Evolutionary conservation across 768 basidiomycete species (phyloP).

Genomic region (Suillus clintonianus): DNA sequence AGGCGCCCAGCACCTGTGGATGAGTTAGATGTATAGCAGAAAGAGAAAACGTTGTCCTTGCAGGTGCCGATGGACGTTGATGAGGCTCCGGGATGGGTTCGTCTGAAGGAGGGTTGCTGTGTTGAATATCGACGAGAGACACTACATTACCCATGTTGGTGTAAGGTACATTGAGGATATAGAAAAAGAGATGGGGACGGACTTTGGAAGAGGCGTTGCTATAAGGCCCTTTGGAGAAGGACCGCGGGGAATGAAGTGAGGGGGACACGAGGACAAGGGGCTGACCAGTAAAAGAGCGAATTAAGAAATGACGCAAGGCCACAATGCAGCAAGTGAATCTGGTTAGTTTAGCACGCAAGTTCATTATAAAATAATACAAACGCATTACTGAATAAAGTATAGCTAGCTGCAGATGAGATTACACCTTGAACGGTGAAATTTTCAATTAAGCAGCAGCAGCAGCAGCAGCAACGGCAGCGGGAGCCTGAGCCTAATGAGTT

Average conservation of each 20-base stretch:
- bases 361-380: conserved; percentile 13
- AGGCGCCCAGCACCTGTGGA: conserved; percentile 33
- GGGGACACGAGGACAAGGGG: conserved; percentile 31
- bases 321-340: conserved; percentile 10
- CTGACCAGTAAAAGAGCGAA: conserved; percentile 20
- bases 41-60: conserved; percentile 26
- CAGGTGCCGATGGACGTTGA: conserved; percentile 7
- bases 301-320: conserved; percentile 25
- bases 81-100: conserved; percentile 7
- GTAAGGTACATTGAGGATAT: conserved; percentile 14
- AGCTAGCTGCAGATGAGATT: background rate
- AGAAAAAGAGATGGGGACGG: conserved; percentile 11
- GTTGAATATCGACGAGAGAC: conserved; percentile 32
- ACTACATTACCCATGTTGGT: conserved; percentile 32
- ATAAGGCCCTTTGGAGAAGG: conserved; percentile 20
- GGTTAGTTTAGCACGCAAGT: conserved; percentile 20
- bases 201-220: conserved; percentile 24
- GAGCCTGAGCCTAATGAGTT: too few relatives aligned
- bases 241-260: conserved; percentile 30
- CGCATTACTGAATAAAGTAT: conserved; percentile 18
- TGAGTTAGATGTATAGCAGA: conserved; percentile 36
- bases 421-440: conserved; percentile 9
- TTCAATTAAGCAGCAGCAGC: background rate
- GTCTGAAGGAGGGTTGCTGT: conserved; percentile 18
- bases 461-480: too few relatives aligned